A percentile compares a stretch with the other conserved stretches of the same genome.
Evolutionary conservation across 2,329 filamentous ascomycete genomes (phyloP).

Genomic region (Ophiostoma sp.): DNA sequence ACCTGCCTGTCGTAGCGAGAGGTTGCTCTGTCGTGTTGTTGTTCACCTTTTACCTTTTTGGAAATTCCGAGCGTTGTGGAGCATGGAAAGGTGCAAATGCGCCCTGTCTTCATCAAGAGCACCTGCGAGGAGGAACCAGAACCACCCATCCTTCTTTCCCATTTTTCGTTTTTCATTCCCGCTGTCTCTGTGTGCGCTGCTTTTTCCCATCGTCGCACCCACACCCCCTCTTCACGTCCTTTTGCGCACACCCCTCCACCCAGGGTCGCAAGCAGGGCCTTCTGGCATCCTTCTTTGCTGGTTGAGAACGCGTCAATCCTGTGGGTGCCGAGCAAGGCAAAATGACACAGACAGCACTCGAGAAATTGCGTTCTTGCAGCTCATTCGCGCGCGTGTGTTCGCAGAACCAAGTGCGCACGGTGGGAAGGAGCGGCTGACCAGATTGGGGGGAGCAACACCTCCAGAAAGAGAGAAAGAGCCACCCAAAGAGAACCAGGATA

Average conservation of each 20-base stretch:
- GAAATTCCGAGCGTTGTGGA: background rate
- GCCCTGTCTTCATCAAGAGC: background rate
- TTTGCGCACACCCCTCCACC: constrained; percentile 5
- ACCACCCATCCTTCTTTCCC: background rate
- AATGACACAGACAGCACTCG: background rate
- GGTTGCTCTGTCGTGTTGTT: background rate
- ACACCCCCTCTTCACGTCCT: background rate
- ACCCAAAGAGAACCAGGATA: constrained; percentile 4
- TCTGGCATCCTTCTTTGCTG: constrained; percentile 1
- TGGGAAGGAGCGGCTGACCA: constrained; percentile 4
- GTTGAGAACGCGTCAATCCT: constrained; percentile 11
- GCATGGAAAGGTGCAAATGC: background rate
- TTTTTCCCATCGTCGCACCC: background rate
- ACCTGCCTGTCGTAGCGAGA: background rate
- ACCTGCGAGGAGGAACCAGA: background rate
- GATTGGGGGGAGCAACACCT: background rate
- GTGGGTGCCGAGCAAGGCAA: constrained; percentile 1
- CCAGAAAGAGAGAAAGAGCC: background rate
- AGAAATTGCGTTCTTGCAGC: constrained; percentile 10
- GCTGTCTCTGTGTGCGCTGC: background rate
- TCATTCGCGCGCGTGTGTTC: constrained; percentile 5
- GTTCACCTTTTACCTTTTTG: background rate
- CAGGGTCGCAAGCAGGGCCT: too few relatives aligned
- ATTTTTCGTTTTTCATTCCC: background rate
- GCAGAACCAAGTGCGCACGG: background rate